Evolutionary conservation across 2,329 filamentous ascomycete species (phyloP), one percentile per base, ranked within the genome.

Genomic region (Sclerotinia trifoliorum): DNA sequence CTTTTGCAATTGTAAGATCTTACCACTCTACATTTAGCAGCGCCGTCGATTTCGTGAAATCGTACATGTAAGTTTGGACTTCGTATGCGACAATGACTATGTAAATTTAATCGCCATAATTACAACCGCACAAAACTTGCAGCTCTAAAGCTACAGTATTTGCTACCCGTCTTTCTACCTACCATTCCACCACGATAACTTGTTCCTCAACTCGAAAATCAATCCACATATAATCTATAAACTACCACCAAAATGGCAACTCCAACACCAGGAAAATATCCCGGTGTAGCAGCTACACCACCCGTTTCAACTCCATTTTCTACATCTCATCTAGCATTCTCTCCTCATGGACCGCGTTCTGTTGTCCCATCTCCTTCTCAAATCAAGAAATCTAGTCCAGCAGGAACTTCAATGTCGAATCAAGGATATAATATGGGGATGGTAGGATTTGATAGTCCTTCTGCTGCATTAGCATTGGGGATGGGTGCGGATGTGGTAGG

Each of bases 251-350:
- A 49, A 44, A 78, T 78, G 77, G 74, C 77, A 5, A 78, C 77
- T 56, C 77, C 77, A 54, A 78, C 76, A 42, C 71, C 75, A 65
- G 72, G 72, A 52, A 75, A 74, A 54, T 74, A 74, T 55, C 70
- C 73, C 26, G 71, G 67, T 46, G 73, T 70, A 4, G 75, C 74
- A 62, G 86, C 85, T 3, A 89, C 87, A 7, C 88, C 88, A 19
- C 86, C 87, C n/a, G 87, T 88, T 32, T 89, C 87, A 48, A 90
- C 87, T 1, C 87, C 87, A 19, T 89, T 89, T 78, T 88, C 86
- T 49, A 80, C 83, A 32, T 74, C 74, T 82, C 83, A 61, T 54
- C 81, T 82, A n/a, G 85, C 83, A 48, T 86, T 89, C 75, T 88
- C 87, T 2, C 87, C 87, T 35, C 76, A 74, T 66, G 74, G 74